phyloP scores from a whole-genome alignment of 139 green algal genomes.

The Yamagishiella unicocca region DNA sequence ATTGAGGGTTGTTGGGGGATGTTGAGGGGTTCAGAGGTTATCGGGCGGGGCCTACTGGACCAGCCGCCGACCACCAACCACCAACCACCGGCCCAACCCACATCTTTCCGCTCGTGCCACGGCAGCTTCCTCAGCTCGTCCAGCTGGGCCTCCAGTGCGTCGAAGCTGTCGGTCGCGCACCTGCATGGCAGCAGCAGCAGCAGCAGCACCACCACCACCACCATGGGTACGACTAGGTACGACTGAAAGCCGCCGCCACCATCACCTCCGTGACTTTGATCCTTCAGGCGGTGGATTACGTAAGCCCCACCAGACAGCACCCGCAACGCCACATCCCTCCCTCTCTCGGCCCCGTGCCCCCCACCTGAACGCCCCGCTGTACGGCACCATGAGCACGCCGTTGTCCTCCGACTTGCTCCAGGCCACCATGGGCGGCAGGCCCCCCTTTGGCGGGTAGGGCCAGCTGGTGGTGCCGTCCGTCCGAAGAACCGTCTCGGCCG shows the following conservation, averaged over 20 bases:
- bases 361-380: constrained; percentile 42
- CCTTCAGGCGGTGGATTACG: too few relatives aligned
- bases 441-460: constrained; percentile 9
- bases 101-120: constrained; percentile 9
- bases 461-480: background rate
- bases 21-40: too few relatives aligned
- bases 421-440: constrained; percentile 32
- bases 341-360: too few relatives aligned
- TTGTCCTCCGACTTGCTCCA: constrained; percentile 36
- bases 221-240: background rate
- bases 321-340: too few relatives aligned
- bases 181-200: background rate
- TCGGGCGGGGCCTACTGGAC: too few relatives aligned
- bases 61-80: too few relatives aligned
- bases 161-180: constrained; percentile 26
- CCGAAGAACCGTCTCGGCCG: background rate
- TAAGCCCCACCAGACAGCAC: too few relatives aligned
- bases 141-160: constrained; percentile 1
- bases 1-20: too few relatives aligned
- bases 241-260: too few relatives aligned
- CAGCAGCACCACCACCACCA: background rate
- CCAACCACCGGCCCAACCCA: too few relatives aligned
- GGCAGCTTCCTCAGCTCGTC: background rate
- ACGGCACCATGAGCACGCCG: constrained; percentile 42
- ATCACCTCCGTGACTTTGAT: too few relatives aligned